A percentile compares a stretch with the other conserved stretches of the same genome.
Conservation (phyloP, 2,329 filamentous ascomycete genomes). For the Didymella arachidicola region DNA sequence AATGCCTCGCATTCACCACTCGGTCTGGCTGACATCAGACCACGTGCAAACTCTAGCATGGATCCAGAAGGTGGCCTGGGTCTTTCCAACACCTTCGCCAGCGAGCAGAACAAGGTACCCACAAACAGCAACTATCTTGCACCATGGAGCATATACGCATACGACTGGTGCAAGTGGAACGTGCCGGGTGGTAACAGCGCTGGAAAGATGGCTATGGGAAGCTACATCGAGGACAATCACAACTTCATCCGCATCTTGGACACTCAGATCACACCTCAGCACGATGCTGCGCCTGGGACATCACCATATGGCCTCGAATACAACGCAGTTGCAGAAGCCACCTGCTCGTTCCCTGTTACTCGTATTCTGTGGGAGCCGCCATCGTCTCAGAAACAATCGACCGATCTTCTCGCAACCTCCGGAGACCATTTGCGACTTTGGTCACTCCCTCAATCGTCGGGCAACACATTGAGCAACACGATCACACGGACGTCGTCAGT, state of each 20-base stretch:
- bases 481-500: conserved; percentile 71
- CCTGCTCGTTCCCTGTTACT: conserved; percentile 96
- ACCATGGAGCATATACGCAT: conserved; percentile 94
- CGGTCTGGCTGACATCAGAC: conserved; percentile 89
- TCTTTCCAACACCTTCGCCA: conserved; percentile 61
- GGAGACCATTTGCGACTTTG: conserved; percentile 93
- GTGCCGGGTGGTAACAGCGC: conserved; percentile 73
- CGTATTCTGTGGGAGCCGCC: conserved; percentile 95
- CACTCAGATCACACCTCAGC: conserved; percentile 76
- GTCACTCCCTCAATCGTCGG: conserved; percentile 73
- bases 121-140: conserved; percentile 91
- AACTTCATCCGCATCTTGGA: conserved; percentile 99
- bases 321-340: conserved; percentile 91
- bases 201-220: conserved; percentile 93
- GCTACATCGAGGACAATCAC: conserved; percentile 96
- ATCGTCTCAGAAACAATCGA: conserved; percentile 92
- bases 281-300: conserved; percentile 71
- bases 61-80: conserved; percentile 73
- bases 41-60: conserved; percentile 81
- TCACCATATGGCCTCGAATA: conserved; percentile 85
- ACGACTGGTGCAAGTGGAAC: conserved; percentile 99
- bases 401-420: conserved; percentile 91
- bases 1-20: conserved; percentile 84
- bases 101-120: conserved; percentile 71
- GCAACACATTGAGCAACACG: conserved; percentile 70